These are phyloP conservation scores for Sugiyamaella castrensis DNA, from an alignment of 1,139 yeast genomes.

Conservation along the genomic window DNA sequence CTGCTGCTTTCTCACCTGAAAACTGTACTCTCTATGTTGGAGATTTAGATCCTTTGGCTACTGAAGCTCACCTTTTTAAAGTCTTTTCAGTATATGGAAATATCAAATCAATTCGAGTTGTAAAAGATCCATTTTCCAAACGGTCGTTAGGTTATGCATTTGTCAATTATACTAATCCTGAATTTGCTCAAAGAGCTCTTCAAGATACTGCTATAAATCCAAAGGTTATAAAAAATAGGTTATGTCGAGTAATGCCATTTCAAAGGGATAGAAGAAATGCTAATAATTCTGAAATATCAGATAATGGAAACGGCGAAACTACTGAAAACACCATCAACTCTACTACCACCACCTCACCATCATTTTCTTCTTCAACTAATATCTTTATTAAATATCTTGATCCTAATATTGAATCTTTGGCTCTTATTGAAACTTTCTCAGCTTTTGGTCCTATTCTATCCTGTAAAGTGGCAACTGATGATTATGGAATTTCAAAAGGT, in stretches of 20 bases:
- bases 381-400: conserved; percentile 52
- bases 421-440: conserved; percentile 58
- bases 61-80: conserved; percentile 81
- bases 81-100: conserved; percentile 81
- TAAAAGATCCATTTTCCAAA: conserved; percentile 86
- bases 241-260: conserved; percentile 92
- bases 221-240: conserved; percentile 75
- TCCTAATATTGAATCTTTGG: conserved; percentile 60
- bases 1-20: conserved; percentile 16
- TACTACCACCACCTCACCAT: conserved; percentile 4
- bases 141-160: conserved; percentile 90
- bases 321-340: conserved; percentile 1
- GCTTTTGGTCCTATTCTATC: conserved; percentile 62
- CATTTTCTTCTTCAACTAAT: conserved; percentile 15
- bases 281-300: background rate
- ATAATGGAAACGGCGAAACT: conserved; percentile 4
- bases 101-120: conserved; percentile 84
- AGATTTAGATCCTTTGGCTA: conserved; percentile 77
- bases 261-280: conserved; percentile 11
- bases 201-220: conserved; percentile 67
- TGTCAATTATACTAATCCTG: conserved; percentile 76
- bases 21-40: conserved; percentile 73
- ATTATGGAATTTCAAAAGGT: conserved; percentile 55
- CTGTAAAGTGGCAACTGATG: conserved; percentile 56
- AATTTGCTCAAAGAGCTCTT: conserved; percentile 80